Conservation (phyloP, 2,329 filamentous ascomycete species). For the Alternaria postmessia region DNA sequence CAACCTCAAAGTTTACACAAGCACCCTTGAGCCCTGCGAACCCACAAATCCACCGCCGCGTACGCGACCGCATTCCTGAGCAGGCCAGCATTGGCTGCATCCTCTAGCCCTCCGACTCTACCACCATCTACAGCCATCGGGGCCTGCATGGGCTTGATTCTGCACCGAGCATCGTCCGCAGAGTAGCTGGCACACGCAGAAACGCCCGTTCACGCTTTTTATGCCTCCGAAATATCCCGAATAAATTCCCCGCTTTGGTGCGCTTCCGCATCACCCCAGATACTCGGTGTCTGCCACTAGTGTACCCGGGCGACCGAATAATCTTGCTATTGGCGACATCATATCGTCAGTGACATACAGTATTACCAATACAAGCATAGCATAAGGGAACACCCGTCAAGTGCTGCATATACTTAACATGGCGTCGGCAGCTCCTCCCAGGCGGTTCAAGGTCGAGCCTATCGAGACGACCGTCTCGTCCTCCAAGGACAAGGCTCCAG, state of each 20-base stretch:
- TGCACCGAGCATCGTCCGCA: conserved; percentile 8
- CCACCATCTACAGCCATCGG: not conserved
- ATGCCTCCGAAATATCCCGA: conserved; percentile 32
- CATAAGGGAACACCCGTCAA: conserved; percentile 13
- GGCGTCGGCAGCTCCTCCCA: conserved; percentile 42
- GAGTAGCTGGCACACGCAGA: conserved; percentile 1
- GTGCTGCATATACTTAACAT: conserved; percentile 26
- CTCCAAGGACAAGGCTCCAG: conserved; percentile 74
- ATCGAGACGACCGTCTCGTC: conserved; percentile 43
- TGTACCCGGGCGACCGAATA: conserved; percentile 28
- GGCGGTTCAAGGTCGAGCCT: conserved; percentile 51
- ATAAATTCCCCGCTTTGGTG: conserved; percentile 35
- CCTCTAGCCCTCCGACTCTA: not conserved
- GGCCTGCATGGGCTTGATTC: conserved; percentile 11
- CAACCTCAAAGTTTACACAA: conserved; percentile 19
- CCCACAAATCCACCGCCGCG: conserved; percentile 11
- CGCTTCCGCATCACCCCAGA: conserved; percentile 32
- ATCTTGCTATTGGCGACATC: conserved; percentile 23
- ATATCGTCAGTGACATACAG: conserved; percentile 27
- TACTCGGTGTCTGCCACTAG: conserved; percentile 27
- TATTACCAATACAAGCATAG: conserved; percentile 7
- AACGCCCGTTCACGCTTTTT: conserved; percentile 17
- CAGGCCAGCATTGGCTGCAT: not conserved
- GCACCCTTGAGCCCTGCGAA: conserved; percentile 16
- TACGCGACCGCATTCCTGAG: not conserved